Evolutionary conservation across 1,284 basidiomycete genomes (phyloP), one percentile per base, ranked within the genome.

Genomic region (Macrocystidia cucumis): DNA sequence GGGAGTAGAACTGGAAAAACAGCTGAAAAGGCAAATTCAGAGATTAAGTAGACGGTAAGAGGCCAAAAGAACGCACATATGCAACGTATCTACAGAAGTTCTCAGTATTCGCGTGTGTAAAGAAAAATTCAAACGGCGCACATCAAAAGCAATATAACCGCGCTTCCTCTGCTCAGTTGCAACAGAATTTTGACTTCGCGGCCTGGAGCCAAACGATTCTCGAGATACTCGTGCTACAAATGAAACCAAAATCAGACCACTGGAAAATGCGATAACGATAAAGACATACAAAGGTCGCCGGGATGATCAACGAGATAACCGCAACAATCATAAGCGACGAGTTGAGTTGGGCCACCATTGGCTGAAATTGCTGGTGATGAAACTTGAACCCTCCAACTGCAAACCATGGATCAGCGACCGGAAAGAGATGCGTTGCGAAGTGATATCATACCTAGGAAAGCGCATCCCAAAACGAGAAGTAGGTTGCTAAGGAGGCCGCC

Each of bases 381-480:
- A 77, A 80, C 37, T 72, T 65, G 34, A 74, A 65, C 16, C 76
- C 77, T 42, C 76, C 74, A 18, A 71, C 59, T 62, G 33, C 13
- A 32, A 25, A 34, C 17, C 23, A 23, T n/a, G 22, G 41, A 2
- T 45, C 36, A 9, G 25, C 14, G 9, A 23, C 28, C 11, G 19
- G 13, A 36, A 13, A 22, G 30, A 31, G 35, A 13, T 23, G 9
- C n/a, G 14, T n/a, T 21, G 13, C 6, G 9, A 22, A 31, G 7
- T 28, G 21, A 29, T n/a, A 32, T 46, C 52, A 16, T 49, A 55
- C 63, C 67, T 34, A 69, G 56, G 56, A 74, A 64, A 36, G 68
- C 70, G 67, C 74, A 69, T 34, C 81, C 80, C 24, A 84, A 63
- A 11, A 83, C 79, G 38, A 83, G 68, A 12, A 83, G 59, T 20